phyloP scores from a whole-genome alignment of 305 asterid species.

The Solanum hybrid region DNA sequence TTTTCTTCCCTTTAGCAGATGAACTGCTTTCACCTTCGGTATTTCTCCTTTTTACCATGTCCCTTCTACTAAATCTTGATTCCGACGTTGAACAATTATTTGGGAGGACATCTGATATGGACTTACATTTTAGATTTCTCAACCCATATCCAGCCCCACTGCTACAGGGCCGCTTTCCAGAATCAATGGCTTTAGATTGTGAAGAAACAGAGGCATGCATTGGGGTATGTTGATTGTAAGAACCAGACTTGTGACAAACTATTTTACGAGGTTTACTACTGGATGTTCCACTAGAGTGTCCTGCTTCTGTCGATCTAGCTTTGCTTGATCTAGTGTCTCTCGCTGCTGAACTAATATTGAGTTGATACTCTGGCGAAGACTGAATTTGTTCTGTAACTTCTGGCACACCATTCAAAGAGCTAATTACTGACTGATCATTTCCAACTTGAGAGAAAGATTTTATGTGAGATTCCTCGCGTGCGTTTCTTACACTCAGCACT shows the following conservation, averaged over 20 bases:
- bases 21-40: slow-evolving; percentile 47
- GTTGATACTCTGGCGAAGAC: slow-evolving; percentile 16
- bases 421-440: slow-evolving; percentile 24
- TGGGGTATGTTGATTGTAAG: slow-evolving; percentile 22
- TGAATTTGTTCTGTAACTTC: slow-evolving; percentile 11
- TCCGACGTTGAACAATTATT: slow-evolving; percentile 29
- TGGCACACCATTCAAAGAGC: slow-evolving; percentile 20
- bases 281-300: slow-evolving; percentile 31
- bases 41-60: slow-evolving; percentile 15
- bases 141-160: slow-evolving; percentile 28
- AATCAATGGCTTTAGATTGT: slow-evolving; percentile 22
- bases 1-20: slow-evolving; percentile 32
- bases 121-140: slow-evolving; percentile 40
- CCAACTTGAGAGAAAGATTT: slow-evolving; percentile 20
- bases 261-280: slow-evolving; percentile 19
- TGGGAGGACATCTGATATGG: slow-evolving; percentile 33
- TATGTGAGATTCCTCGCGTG: slow-evolving; percentile 21
- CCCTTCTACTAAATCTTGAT: slow-evolving; percentile 28
- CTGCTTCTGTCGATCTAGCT: slow-evolving; percentile 15
- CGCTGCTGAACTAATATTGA: slow-evolving; percentile 12
- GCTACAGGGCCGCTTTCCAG: slow-evolving; percentile 13
- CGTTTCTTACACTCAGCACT: slow-evolving; percentile 15
- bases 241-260: slow-evolving; percentile 22
- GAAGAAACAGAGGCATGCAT: slow-evolving; percentile 22
- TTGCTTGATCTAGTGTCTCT: slow-evolving; percentile 18